Evolutionary conservation across 176 grass and related monocot genomes (phyloP).

Genomic region (Alopecurus myosuroides): DNA sequence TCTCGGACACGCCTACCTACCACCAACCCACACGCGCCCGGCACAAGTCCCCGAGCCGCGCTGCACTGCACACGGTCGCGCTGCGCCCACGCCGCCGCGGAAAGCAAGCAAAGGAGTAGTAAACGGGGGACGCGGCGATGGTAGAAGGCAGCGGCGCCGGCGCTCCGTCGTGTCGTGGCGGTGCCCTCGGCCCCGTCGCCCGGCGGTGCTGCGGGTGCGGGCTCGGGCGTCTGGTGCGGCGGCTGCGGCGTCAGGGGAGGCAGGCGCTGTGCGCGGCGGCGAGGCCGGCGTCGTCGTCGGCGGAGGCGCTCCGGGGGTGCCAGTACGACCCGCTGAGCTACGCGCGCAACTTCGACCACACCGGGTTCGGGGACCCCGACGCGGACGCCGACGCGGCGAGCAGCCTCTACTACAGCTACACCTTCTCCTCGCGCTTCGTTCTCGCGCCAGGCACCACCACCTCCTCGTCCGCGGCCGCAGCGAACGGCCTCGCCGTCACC

Average conservation of each 20-base stretch:
- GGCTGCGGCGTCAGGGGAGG: constrained; percentile 54
- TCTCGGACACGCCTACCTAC: neutral
- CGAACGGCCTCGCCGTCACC: neutral
- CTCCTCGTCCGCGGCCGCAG: neutral
- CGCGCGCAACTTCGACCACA: constrained; percentile 74
- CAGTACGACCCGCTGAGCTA: constrained; percentile 85
- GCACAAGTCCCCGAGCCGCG: neutral
- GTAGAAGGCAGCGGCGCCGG: constrained; percentile 12
- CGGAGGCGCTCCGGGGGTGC: constrained; percentile 22
- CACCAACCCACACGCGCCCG: neutral
- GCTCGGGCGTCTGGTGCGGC: constrained; percentile 47
- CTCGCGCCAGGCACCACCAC: neutral
- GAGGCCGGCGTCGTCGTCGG: neutral
- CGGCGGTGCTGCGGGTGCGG: constrained; percentile 28
- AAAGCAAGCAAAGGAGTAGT: neutral
- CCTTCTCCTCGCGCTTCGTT: constrained; percentile 81
- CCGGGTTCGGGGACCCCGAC: constrained; percentile 23
- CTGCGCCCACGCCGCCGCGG: neutral
- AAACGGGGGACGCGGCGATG: neutral
- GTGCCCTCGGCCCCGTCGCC: neutral
- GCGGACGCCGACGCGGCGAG: constrained; percentile 23
- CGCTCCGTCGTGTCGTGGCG: neutral
- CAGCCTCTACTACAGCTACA: constrained; percentile 48
- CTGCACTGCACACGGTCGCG: neutral
- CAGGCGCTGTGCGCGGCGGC: constrained; percentile 23